Base-by-base conservation (phyloP, 306 rosid genomes). In the Prunus salicina region DNA sequence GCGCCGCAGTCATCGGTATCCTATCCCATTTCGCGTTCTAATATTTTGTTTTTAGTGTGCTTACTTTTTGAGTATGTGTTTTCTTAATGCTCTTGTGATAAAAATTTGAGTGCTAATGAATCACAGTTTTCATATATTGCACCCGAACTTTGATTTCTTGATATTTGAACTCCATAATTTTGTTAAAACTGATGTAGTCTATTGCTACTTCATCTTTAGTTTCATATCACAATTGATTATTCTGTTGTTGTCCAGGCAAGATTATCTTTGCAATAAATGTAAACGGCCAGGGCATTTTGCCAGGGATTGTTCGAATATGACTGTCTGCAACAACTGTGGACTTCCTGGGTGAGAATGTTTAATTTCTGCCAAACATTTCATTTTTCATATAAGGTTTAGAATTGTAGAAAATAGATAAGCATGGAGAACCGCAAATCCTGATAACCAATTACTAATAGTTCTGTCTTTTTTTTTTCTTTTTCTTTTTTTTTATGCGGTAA, bases 261-360 rank as follows among this genome's bases (percentile, higher is more conserved):
- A 76, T 43, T 69, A 41, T 27, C 77, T 81, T 18, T 76, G 84
- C 69, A 69, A 64, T 45, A 76, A 71, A 11, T 81, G 84, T 24
- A 76, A 81, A 70, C 53, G 63, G 25, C 81, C 77, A 41, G 80
- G 84, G 63, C 84, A 81, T 71, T 64, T 63, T 64, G 84, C 77
- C 3, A 76, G 84, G 20, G 77, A 71, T 53, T 81, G 74, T 27
- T 63, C 73, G 1, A 81, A 81, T 55, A 24, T 76, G 69, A 69
- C 50, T 7, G 74, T 81, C 53, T 71, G 80, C 72, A 69, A 81
- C 77, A 76, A 81, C 69, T 71, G 84, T 10, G 77, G 77, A 20
- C 76, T 76, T 76, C 77, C 77, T 45, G 77, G 81, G 84, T 81
- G 77, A 71, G 80, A 30, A 27, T 49, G 30, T 47, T 25, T 25